phyloP scores from a whole-genome alignment of 2,329 filamentous ascomycete genomes.

The Didymella exigua region DNA sequence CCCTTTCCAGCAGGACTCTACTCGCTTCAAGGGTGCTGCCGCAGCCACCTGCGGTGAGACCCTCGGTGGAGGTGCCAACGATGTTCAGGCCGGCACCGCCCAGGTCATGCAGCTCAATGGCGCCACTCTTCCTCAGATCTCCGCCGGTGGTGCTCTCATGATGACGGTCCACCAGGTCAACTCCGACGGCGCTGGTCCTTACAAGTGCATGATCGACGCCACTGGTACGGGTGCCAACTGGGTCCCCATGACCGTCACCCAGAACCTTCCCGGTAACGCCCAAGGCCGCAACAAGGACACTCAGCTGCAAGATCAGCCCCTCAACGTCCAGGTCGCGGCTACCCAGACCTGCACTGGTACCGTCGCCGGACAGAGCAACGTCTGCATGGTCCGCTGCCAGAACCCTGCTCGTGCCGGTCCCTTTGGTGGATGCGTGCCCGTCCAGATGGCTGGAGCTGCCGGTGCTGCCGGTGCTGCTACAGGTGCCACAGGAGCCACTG shows the following conservation, averaged over 20 bases:
- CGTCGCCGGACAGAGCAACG: slow-evolving; percentile 63
- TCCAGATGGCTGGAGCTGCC: slow-evolving; percentile 53
- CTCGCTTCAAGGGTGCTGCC: slow-evolving; percentile 63
- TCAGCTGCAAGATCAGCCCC: slow-evolving; percentile 49
- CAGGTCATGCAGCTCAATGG: slow-evolving; percentile 65
- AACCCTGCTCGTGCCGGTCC: slow-evolving; percentile 66
- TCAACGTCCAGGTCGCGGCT: slow-evolving; percentile 64
- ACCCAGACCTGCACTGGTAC: slow-evolving; percentile 64
- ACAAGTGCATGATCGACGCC: slow-evolving; percentile 67
- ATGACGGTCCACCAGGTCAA: slow-evolving; percentile 74
- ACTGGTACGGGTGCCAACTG: slow-evolving; percentile 63
- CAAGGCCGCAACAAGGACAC: slow-evolving; percentile 52
- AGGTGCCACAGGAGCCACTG: too few relatives aligned
- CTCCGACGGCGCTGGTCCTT: slow-evolving; percentile 69
- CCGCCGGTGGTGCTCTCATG: slow-evolving; percentile 60
- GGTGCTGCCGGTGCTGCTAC: slow-evolving; percentile 10
- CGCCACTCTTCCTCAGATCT: slow-evolving; percentile 63
- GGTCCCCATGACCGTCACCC: slow-evolving; percentile 61
- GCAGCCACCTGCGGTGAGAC: slow-evolving; percentile 65
- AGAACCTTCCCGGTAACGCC: slow-evolving; percentile 59
- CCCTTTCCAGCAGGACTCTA: slow-evolving; percentile 69
- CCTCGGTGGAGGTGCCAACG: slow-evolving; percentile 61
- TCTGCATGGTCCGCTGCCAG: slow-evolving; percentile 68
- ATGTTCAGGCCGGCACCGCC: slow-evolving; percentile 61
- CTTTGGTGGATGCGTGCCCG: slow-evolving; percentile 66